Evolutionary conservation across 2,329 filamentous ascomycete genomes (phyloP).

Genomic region (Xylariaceae sp.): DNA sequence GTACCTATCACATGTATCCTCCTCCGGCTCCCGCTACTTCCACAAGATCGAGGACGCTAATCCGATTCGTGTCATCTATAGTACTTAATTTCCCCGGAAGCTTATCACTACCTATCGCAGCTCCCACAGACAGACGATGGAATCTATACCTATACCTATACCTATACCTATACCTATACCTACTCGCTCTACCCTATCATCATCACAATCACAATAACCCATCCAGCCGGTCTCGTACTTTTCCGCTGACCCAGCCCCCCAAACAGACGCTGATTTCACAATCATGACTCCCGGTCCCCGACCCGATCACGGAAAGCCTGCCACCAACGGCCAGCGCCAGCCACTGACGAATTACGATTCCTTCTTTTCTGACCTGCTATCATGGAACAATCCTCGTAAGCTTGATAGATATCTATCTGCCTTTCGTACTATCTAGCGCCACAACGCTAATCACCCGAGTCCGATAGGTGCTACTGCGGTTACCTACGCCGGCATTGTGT

Average conservation of each 20-base stretch:
- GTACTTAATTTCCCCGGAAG: constrained; percentile 29
- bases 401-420: constrained; percentile 16
- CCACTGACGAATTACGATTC: constrained; percentile 65
- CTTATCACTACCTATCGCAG: neutral
- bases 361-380: constrained; percentile 63
- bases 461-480: constrained; percentile 56
- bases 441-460: constrained; percentile 21
- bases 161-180: neutral
- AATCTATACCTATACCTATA: neutral
- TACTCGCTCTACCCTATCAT: neutral
- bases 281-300: constrained; percentile 51
- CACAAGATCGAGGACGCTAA: constrained; percentile 29
- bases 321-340: constrained; percentile 58
- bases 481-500: constrained; percentile 53
- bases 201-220: neutral
- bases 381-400: constrained; percentile 63
- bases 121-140: neutral
- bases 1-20: constrained; percentile 23
- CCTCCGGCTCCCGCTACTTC: constrained; percentile 3
- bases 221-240: neutral
- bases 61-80: constrained; percentile 20
- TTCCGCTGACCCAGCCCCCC: constrained; percentile 26
- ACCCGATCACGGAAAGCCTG: constrained; percentile 46
- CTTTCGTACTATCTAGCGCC: neutral
- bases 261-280: constrained; percentile 51